These are phyloP conservation scores for Venturia aucupariae DNA, from an alignment of 2,329 filamentous ascomycete genomes.

Conservation along the genomic window DNA sequence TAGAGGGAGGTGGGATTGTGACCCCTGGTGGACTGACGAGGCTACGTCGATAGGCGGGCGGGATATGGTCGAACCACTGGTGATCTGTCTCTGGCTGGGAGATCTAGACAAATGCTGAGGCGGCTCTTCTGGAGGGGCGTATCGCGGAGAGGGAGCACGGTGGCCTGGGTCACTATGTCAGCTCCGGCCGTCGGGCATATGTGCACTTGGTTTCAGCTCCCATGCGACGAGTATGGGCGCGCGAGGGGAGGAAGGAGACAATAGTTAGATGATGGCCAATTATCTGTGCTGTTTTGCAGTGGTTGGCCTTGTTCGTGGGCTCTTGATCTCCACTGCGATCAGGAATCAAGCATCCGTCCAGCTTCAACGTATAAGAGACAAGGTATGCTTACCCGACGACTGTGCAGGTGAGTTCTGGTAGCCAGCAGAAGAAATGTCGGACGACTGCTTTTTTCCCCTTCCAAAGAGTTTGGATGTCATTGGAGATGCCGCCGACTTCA, in stretches of 20 bases:
- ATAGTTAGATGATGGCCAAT: neutral
- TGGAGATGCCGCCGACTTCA: neutral
- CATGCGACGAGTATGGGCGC: slow-evolving; percentile 3
- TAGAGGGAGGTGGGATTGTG: neutral
- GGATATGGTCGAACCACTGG: neutral
- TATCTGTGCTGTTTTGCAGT: neutral
- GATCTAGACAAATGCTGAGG: neutral
- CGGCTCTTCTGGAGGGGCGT: neutral
- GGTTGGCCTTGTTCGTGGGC: neutral
- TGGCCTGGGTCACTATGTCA: neutral
- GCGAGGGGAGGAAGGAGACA: neutral
- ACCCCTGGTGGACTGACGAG: neutral
- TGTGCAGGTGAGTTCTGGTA: slow-evolving; percentile 4
- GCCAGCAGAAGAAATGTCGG: slow-evolving; percentile 2
- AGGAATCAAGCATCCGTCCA: neutral
- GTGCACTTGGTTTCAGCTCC: neutral
- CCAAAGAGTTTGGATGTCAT: slow-evolving; percentile 2
- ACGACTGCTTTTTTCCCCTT: slow-evolving; percentile 6
- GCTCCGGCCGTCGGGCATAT: slow-evolving; percentile 1
- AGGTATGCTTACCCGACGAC: slow-evolving; percentile 1
- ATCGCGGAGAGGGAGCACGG: slow-evolving; percentile 5
- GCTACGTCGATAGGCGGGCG: slow-evolving; percentile 10
- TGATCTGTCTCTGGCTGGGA: neutral
- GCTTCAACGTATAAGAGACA: neutral
- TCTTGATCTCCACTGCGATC: neutral